Evolutionary conservation across 306 rosid species (phyloP).

Genomic region (Macrotyloma uniflorum): DNA sequence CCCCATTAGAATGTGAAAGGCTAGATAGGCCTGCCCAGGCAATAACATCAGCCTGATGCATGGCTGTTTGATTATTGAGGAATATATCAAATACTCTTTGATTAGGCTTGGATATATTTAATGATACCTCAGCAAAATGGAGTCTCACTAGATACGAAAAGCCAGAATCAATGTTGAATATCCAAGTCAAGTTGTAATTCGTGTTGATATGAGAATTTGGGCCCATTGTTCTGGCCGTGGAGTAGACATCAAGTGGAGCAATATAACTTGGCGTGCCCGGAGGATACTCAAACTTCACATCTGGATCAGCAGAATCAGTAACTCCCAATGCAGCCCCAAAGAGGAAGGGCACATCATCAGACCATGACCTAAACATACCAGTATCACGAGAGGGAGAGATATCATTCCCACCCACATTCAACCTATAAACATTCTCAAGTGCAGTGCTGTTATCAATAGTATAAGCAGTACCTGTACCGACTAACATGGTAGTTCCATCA

Average conservation of each 20-base stretch:
- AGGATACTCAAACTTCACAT: slow-evolving; percentile 53
- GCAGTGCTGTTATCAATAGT: slow-evolving; percentile 64
- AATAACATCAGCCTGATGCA: slow-evolving; percentile 52
- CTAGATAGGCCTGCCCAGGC: neutral
- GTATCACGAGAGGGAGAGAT: slow-evolving; percentile 80
- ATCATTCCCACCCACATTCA: slow-evolving; percentile 89
- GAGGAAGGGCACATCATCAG: slow-evolving; percentile 60
- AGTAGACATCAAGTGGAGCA: slow-evolving; percentile 74
- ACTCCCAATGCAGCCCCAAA: slow-evolving; percentile 76
- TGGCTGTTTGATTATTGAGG: slow-evolving; percentile 74
- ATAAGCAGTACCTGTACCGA: slow-evolving; percentile 43
- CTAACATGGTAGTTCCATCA: slow-evolving; percentile 49
- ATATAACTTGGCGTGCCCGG: slow-evolving; percentile 49
- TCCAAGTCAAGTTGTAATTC: slow-evolving; percentile 87
- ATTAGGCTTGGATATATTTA: slow-evolving; percentile 44
- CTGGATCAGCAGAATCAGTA: slow-evolving; percentile 54
- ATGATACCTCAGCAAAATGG: slow-evolving; percentile 77
- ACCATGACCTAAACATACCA: slow-evolving; percentile 85
- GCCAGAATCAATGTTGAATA: slow-evolving; percentile 72
- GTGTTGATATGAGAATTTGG: slow-evolving; percentile 53
- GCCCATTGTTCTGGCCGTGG: slow-evolving; percentile 90
- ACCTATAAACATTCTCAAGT: slow-evolving; percentile 72
- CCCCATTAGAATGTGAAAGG: slow-evolving; percentile 51
- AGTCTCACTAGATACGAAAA: slow-evolving; percentile 88
- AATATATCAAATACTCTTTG: slow-evolving; percentile 73